A percentile compares a stretch with the other conserved stretches of the same genome.
phyloP scores from a whole-genome alignment of 1,284 basidiomycete species.

The Lignosus rhinocerotis region DNA sequence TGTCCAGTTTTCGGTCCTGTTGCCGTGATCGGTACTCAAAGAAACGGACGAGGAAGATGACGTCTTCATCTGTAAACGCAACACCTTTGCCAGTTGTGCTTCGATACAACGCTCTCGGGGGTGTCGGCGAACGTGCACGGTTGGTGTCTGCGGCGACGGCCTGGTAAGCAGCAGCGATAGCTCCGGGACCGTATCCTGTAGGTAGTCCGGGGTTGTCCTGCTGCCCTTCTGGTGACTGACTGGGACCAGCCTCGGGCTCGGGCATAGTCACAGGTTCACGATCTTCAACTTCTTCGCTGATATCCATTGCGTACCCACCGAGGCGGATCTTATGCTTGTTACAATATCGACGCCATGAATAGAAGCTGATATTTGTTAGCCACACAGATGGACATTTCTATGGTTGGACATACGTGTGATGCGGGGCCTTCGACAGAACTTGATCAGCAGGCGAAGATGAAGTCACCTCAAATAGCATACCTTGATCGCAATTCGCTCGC shows the following conservation, averaged over 20 bases:
- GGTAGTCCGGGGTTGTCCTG: slow-evolving; percentile 32
- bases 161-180: slow-evolving; percentile 46
- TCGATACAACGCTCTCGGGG: slow-evolving; percentile 71
- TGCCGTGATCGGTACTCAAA: slow-evolving; percentile 56
- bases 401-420: slow-evolving; percentile 66
- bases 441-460: slow-evolving; percentile 1
- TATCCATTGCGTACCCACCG: slow-evolving; percentile 76
- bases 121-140: slow-evolving; percentile 71
- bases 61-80: slow-evolving; percentile 79
- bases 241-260: slow-evolving; percentile 12
- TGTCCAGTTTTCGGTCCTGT: slow-evolving; percentile 64
- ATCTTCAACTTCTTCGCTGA: slow-evolving; percentile 37
- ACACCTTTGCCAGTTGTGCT: slow-evolving; percentile 86
- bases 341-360: slow-evolving; percentile 84
- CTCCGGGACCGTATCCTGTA: slow-evolving; percentile 37
- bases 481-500: slow-evolving; percentile 79
- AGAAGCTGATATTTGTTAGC: slow-evolving; percentile 54
- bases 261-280: not conserved
- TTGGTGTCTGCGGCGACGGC: slow-evolving; percentile 42
- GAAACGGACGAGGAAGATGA: slow-evolving; percentile 70
- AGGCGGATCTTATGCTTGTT: slow-evolving; percentile 85
- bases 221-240: slow-evolving; percentile 2
- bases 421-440: slow-evolving; percentile 58
- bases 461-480: slow-evolving; percentile 33
- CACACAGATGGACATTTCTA: not conserved